Base-by-base conservation (phyloP, 495 filamentous ascomycete genomes). In the Tuber aestivum region DNA sequence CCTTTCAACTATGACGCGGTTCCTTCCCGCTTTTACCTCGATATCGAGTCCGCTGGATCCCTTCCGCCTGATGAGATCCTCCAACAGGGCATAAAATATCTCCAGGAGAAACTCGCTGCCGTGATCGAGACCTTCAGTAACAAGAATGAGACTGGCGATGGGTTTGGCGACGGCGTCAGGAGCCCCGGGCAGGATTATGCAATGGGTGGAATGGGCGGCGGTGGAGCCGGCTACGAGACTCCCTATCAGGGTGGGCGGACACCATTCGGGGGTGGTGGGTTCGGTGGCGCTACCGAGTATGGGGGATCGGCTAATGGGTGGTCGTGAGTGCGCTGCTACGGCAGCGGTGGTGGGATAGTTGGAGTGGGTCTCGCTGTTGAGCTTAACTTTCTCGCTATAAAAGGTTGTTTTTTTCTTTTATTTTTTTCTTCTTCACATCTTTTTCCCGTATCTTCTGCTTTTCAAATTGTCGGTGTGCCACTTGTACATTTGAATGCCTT, bases 1-100 rank as follows among this genome's bases (percentile, higher is more conserved):
- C 89, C 90, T 16, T 97, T 98, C 85, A 90, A 97, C 84, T 97
- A 93, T 84, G 92, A 97, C 78, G 95, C 93, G 27, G 88, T 91
- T 37, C 94, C 95, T 7, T 87, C 86, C 70, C 89, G 87, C 74
- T 99, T 97, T 85, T 99, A 96, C 87, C 89, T 94, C 79, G 93
- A 97, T 77, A 91, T 99, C 41, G 95, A 99, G 83, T 92, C 91
- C 50, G 90, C 92, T 76, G 95, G 95, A 23, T 91, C 90, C 77
- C 88, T 99, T 14, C 91, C 94, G 8, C 94, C 96, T 0, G 94
- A 98, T 80, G 86, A 86, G 69, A 93, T 98, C 74, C 88, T 98
- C 73, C 90, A 93, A 75, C 91, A 96, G 81, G 94, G 94, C 40
- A 97, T 98, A 83, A 90, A 92, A 80, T 90, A 94, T 37, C 84